These are phyloP conservation scores for Torulaspora quercuum DNA, from an alignment of 805 yeast species.

Conservation along the genomic window DNA sequence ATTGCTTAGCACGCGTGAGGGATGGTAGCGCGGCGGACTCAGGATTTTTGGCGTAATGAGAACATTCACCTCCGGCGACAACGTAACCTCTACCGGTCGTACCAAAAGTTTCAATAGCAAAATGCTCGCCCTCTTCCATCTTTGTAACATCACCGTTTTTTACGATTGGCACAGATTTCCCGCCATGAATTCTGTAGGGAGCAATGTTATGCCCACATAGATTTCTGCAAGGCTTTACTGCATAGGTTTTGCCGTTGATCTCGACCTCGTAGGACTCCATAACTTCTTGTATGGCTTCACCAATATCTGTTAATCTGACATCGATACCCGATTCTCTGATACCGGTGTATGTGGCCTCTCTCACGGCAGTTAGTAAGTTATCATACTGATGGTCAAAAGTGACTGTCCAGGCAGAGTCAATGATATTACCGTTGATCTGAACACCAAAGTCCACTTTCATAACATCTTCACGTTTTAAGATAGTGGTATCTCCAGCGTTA, in stretches of 20 bases:
- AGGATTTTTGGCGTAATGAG: constrained; percentile 76
- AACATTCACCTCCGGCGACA: constrained; percentile 80
- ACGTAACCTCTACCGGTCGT: constrained; percentile 95
- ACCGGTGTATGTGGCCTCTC: constrained; percentile 92
- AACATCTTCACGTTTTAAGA: constrained; percentile 80
- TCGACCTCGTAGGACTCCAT: constrained; percentile 97
- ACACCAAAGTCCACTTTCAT: constrained; percentile 97
- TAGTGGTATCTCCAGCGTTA: constrained; percentile 86
- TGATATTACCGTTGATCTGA: constrained; percentile 88
- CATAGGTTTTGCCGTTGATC: constrained; percentile 77
- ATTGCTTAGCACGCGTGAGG: constrained; percentile 63
- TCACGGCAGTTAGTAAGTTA: constrained; percentile 75
- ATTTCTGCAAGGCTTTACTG: constrained; percentile 85
- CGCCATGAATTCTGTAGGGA: constrained; percentile 84
- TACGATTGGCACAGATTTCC: constrained; percentile 95
- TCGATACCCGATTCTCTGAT: constrained; percentile 91
- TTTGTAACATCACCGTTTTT: constrained; percentile 90
- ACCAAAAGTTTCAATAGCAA: constrained; percentile 98
- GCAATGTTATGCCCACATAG: constrained; percentile 92
- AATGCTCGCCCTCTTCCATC: constrained; percentile 98
- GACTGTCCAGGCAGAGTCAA: constrained; percentile 93
- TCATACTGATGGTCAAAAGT: constrained; percentile 85
- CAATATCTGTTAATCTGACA: constrained; percentile 90
- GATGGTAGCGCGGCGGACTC: constrained; percentile 41
- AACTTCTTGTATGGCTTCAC: constrained; percentile 92